Evolutionary conservation across 805 yeast genomes (phyloP).

Genomic region (Grigorovia transvaalensis): DNA sequence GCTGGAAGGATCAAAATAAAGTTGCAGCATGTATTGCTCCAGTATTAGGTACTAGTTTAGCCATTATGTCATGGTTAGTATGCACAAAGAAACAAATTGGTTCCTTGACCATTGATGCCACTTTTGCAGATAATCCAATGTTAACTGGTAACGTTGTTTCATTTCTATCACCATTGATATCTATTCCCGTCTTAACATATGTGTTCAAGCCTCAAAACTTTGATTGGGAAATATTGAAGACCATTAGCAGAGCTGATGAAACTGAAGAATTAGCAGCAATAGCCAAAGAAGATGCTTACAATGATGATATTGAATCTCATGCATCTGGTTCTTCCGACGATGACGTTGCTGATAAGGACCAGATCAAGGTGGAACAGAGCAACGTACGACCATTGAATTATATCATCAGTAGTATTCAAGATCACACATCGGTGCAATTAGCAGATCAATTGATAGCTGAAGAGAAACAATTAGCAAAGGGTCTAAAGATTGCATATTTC

Average conservation of each 20-base stretch:
- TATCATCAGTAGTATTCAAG: conserved; percentile 23
- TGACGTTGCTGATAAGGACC: conserved; percentile 7
- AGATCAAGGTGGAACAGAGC: conserved; percentile 6
- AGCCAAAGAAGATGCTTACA: conserved; percentile 12
- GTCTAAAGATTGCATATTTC: conserved; percentile 51
- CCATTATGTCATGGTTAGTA: conserved; percentile 60
- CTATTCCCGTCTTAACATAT: conserved; percentile 55
- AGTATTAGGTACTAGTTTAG: conserved; percentile 61
- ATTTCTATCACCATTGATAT: conserved; percentile 55
- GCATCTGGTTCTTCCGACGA: conserved; percentile 2
- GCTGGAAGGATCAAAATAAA: conserved; percentile 53
- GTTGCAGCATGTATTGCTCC: conserved; percentile 71
- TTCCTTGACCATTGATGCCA: conserved; percentile 36
- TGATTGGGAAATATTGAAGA: conserved; percentile 56
- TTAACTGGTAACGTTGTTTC: conserved; percentile 82
- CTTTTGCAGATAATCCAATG: conserved; percentile 87
- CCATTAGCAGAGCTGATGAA: conserved; percentile 59
- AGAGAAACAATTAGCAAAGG: conserved; percentile 38
- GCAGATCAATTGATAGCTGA: conserved; percentile 38
- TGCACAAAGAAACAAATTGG: conserved; percentile 37
- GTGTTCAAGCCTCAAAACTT: conserved; percentile 61
- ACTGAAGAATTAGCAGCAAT: conserved; percentile 43
- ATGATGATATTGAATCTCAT: conserved; percentile 5
- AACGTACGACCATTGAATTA: conserved; percentile 26
- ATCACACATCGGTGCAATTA: conserved; percentile 12